phyloP scores from a whole-genome alignment of 306 rosid genomes.

The Citrullus mucosospermus region DNA sequence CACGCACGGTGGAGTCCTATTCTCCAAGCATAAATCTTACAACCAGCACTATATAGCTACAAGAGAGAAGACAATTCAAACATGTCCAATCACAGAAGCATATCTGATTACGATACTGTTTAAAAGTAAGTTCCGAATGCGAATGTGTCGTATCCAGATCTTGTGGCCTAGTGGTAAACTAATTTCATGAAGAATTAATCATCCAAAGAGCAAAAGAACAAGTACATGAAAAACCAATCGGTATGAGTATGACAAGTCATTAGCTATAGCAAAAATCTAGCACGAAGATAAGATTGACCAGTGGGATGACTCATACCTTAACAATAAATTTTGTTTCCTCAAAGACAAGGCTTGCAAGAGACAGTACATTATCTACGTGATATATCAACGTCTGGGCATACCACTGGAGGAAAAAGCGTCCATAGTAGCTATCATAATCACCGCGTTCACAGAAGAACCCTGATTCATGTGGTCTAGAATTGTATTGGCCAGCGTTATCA shows the following conservation, averaged over 20 bases:
- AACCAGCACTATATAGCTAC: neutral
- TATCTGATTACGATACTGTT: neutral
- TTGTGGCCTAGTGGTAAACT: neutral
- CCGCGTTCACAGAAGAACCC: conserved; percentile 96
- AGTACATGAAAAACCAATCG: neutral
- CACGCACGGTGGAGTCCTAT: neutral
- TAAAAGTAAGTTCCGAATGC: neutral
- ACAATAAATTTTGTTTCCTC: conserved; percentile 72
- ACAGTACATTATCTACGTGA: conserved; percentile 85
- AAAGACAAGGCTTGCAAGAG: conserved; percentile 91
- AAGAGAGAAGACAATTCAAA: neutral
- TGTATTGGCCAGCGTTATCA: conserved; percentile 85
- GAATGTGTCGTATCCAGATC: neutral
- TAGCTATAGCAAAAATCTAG: neutral
- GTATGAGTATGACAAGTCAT: neutral
- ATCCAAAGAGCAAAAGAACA: neutral
- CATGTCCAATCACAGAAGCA: neutral
- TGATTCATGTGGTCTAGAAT: conserved; percentile 87
- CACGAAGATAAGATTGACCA: neutral
- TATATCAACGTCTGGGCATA: conserved; percentile 67
- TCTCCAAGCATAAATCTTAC: neutral
- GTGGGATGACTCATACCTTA: conserved; percentile 41
- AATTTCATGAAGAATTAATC: neutral
- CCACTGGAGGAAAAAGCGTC: conserved; percentile 97
- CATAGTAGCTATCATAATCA: conserved; percentile 94